Evolutionary conservation across 805 yeast genomes (phyloP), one percentile per base, ranked within the genome.

Genomic region (Schizosaccharomyces cryophilus): DNA sequence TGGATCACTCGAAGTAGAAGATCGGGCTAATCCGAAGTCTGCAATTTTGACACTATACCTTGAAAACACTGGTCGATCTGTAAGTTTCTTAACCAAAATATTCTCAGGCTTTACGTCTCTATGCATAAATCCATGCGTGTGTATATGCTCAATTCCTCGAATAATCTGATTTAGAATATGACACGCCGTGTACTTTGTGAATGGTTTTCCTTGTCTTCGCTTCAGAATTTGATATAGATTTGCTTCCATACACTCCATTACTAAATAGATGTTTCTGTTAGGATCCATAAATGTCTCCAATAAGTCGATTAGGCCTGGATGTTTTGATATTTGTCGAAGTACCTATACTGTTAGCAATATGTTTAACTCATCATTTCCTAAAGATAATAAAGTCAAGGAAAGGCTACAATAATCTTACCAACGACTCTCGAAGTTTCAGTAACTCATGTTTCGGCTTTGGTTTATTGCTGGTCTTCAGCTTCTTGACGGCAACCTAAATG

Each of bases 81-180:
- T 24, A 17, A 45, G 82, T 4, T 24, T 45, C 13, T 45, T 75
- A 4, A 89, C 80, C 65, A 90, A 77, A 30, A 90, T 83, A 70
- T 90, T 90, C 67, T 90, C 96, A 0, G 98, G 97, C 71, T 90
- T 90, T 59, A 90, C 77, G 73, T 90, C 98, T 62, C 98, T 78
- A 70, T 90, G 97, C 67, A 83, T 83, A 67, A 76, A 86, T 11
- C 78, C 78, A 66, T 76, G 73, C 31, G 71, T 69, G 67, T 87
- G 98, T 61, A 90, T 87, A 70, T 90, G 96, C 62, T 80, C 78
- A 35, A 89, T 76, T 3, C 93, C 98, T 62, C 78, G 75, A 62
- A 87, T 73, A 0, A 89, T 70, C 69, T 89, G 96, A 11, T 82
- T 71, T 58, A 85, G 69, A 55, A 87, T 62, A 35, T 56, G 21